These are phyloP conservation scores for Pseudofabraea citricarpa DNA, from an alignment of 2,329 filamentous ascomycete genomes.

Conservation along the genomic window DNA sequence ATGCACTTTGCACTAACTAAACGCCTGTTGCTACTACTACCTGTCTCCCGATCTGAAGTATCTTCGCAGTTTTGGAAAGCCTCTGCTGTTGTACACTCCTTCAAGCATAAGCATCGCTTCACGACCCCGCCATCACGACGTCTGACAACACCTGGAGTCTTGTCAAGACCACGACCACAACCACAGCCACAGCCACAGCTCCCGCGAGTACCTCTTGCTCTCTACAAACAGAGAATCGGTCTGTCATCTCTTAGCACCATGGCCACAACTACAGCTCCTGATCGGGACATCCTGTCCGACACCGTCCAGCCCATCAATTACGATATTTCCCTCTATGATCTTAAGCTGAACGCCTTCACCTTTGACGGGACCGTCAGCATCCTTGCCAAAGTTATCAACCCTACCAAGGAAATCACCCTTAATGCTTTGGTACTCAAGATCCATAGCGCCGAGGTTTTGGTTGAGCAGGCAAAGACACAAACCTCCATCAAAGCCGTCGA, in stretches of 20 bases:
- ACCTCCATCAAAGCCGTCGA: slow-evolving; percentile 52
- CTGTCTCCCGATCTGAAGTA: too few relatives aligned
- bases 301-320: slow-evolving; percentile 82
- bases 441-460: slow-evolving; percentile 56
- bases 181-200: slow-evolving; percentile 71
- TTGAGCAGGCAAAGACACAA: slow-evolving; percentile 53
- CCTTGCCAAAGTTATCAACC: slow-evolving; percentile 64
- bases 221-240: too few relatives aligned
- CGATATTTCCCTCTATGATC: slow-evolving; percentile 70
- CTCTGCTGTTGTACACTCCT: too few relatives aligned
- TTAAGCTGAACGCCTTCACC: slow-evolving; percentile 67
- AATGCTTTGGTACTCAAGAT: slow-evolving; percentile 85
- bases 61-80: too few relatives aligned
- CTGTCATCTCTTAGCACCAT: too few relatives aligned
- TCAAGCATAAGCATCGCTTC: too few relatives aligned
- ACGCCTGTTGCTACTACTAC: too few relatives aligned
- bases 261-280: slow-evolving; percentile 39
- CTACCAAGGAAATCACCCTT: slow-evolving; percentile 72
- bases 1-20: too few relatives aligned
- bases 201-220: neutral
- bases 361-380: slow-evolving; percentile 87
- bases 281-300: slow-evolving; percentile 58
- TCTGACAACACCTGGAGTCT: too few relatives aligned
- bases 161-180: too few relatives aligned
- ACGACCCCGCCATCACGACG: too few relatives aligned